Conservation (phyloP, 805 yeast species). For the Yamadazyma sp. region DNA sequence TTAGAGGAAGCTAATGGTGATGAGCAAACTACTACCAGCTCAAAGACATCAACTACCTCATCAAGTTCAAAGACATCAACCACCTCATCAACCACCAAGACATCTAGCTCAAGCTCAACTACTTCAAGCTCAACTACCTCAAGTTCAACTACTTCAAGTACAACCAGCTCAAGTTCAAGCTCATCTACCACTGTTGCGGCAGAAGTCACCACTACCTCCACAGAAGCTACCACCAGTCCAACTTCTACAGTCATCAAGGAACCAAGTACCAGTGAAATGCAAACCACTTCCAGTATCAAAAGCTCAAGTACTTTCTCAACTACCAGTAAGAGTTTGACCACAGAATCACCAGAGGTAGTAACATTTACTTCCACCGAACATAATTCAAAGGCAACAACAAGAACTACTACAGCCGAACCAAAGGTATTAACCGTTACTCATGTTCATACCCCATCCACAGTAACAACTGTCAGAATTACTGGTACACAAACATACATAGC, state of each 20-base stretch:
- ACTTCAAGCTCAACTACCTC: slow-evolving; percentile 1
- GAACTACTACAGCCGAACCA: slow-evolving; percentile 10
- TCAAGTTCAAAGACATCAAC: slow-evolving; percentile 3
- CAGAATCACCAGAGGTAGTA: slow-evolving; percentile 5
- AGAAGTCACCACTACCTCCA: not conserved
- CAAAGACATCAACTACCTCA: slow-evolving; percentile 3
- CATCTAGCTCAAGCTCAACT: not conserved
- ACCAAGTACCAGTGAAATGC: not conserved
- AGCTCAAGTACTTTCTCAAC: not conserved
- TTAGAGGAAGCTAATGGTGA: slow-evolving; percentile 16
- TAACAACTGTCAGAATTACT: slow-evolving; percentile 12
- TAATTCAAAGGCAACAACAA: slow-evolving; percentile 8
- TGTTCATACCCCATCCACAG: slow-evolving; percentile 11
- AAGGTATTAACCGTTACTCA: slow-evolving; percentile 11
- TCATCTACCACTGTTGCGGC: slow-evolving; percentile 2
- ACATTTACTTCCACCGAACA: slow-evolving; percentile 6
- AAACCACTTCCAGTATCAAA: not conserved
- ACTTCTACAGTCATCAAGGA: not conserved
- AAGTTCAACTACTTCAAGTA: not conserved
- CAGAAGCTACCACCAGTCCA: not conserved
- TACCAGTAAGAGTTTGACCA: too few relatives aligned
- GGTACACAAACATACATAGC: slow-evolving; percentile 14
- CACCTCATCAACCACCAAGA: slow-evolving; percentile 2
- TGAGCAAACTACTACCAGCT: not conserved
- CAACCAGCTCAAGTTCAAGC: not conserved